These are phyloP conservation scores for Apodospora peruviana DNA, from an alignment of 495 filamentous ascomycete species.

Conservation along the genomic window DNA sequence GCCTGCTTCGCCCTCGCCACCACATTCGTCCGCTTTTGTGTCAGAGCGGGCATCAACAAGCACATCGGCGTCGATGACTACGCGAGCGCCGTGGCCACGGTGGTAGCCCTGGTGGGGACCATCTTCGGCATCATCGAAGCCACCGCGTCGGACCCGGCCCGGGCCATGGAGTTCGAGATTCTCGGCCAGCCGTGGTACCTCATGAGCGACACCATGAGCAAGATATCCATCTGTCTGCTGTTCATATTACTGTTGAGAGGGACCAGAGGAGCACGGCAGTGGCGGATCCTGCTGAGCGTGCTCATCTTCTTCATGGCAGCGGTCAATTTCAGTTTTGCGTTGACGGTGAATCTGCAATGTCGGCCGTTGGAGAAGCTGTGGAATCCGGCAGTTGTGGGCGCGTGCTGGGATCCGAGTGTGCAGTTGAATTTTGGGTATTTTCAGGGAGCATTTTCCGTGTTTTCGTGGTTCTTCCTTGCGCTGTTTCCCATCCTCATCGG, in stretches of 20 bases:
- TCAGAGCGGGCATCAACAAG: constrained; percentile 19
- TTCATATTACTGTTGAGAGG: constrained; percentile 22
- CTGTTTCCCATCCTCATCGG: constrained; percentile 26
- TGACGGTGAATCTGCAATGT: constrained; percentile 30
- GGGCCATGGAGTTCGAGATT: constrained; percentile 27
- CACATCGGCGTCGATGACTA: constrained; percentile 28
- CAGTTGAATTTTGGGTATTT: constrained; percentile 32
- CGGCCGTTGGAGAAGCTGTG: constrained; percentile 32
- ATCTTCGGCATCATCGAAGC: constrained; percentile 29
- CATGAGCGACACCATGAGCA: constrained; percentile 30
- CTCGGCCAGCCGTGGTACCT: constrained; percentile 33
- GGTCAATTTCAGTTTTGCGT: constrained; percentile 26
- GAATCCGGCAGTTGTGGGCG: constrained; percentile 19
- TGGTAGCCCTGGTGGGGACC: constrained; percentile 27
- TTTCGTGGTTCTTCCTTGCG: constrained; percentile 31
- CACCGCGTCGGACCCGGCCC: constrained; percentile 14
- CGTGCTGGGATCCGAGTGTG: constrained; percentile 26
- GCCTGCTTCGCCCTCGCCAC: constrained; percentile 25
- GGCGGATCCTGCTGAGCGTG: constrained; percentile 24
- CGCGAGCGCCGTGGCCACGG: constrained; percentile 23
- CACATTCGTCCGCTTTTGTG: constrained; percentile 28
- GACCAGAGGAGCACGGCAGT: constrained; percentile 16
- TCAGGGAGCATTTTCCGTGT: constrained; percentile 33
- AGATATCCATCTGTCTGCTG: constrained; percentile 32
- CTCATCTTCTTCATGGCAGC: constrained; percentile 26